These are phyloP conservation scores for Coelastrella sp. DNA, from an alignment of 139 green algal genomes.

Conservation along the genomic window DNA sequence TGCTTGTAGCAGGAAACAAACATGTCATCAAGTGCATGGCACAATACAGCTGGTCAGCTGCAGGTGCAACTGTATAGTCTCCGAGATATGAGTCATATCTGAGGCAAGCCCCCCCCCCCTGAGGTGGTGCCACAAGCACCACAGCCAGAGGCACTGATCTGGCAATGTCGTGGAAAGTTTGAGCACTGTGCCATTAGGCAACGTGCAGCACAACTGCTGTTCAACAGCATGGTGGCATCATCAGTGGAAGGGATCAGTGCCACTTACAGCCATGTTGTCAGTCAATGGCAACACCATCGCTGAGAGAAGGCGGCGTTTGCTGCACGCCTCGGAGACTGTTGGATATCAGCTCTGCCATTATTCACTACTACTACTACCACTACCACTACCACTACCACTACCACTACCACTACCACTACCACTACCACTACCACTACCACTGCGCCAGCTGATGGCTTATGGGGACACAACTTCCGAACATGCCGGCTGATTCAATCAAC, in stretches of 20 bases:
- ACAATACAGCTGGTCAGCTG: neutral
- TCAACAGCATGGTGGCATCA: too few species aligned
- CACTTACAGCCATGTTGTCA: neutral
- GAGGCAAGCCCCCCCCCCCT: too few species aligned
- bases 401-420: too few species aligned
- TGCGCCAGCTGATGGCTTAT: too few species aligned
- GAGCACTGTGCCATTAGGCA: neutral
- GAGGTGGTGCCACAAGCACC: neutral
- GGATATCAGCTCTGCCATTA: too few species aligned
- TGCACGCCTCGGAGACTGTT: too few species aligned
- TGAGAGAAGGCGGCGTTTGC: neutral
- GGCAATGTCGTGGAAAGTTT: neutral
- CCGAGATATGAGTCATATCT: slow-evolving; percentile 12
- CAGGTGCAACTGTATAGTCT: neutral
- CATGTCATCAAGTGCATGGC: neutral
- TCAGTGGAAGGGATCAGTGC: neutral
- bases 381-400: too few species aligned
- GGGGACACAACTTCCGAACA: too few species aligned
- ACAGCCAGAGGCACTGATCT: neutral
- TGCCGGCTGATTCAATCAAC: too few species aligned
- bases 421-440: too few species aligned
- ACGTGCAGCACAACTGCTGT: neutral
- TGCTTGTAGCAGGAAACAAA: neutral
- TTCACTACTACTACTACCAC: too few species aligned
- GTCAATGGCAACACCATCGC: neutral